phyloP scores from a whole-genome alignment of 2,329 filamentous ascomycete genomes.

The Sporothrix globosa region DNA sequence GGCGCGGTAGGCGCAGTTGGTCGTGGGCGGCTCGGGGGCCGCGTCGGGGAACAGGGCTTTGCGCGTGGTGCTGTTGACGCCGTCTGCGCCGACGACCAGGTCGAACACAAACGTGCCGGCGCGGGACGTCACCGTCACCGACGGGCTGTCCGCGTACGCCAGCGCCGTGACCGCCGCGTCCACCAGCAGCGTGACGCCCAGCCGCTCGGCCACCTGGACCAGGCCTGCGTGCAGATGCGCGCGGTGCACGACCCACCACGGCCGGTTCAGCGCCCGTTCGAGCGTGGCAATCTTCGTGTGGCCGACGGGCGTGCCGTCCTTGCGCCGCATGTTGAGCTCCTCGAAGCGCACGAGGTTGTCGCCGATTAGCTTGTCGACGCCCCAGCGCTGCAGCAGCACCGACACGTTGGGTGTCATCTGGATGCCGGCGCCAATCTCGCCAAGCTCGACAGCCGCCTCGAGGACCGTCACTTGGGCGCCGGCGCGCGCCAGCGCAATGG shows the following conservation, averaged over 20 bases:
- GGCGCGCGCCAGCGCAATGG: conserved; percentile 48
- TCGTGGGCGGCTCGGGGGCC: conserved; percentile 46
- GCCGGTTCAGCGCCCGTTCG: conserved; percentile 42
- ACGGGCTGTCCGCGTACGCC: conserved; percentile 38
- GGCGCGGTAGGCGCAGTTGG: conserved; percentile 52
- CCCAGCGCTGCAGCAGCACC: conserved; percentile 47
- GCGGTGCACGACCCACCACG: conserved; percentile 54
- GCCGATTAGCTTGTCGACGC: conserved; percentile 47
- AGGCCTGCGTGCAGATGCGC: conserved; percentile 53
- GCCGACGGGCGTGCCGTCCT: conserved; percentile 47
- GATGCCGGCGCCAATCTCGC: conserved; percentile 44
- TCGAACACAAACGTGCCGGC: conserved; percentile 42
- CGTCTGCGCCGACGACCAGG: conserved; percentile 37
- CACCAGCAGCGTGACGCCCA: conserved; percentile 47
- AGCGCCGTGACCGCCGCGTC: conserved; percentile 36
- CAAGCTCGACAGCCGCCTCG: conserved; percentile 47
- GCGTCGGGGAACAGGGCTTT: conserved; percentile 48
- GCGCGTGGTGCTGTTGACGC: conserved; percentile 47
- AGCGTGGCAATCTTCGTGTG: conserved; percentile 44
- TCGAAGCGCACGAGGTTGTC: conserved; percentile 47
- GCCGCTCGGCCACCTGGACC: conserved; percentile 45
- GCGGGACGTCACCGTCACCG: conserved; percentile 42
- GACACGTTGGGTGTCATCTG: conserved; percentile 50
- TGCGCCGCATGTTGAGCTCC: conserved; percentile 47
- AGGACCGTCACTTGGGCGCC: conserved; percentile 45